Conservation (phyloP, 805 yeast species). For the Sugiyamaella smithiae region DNA sequence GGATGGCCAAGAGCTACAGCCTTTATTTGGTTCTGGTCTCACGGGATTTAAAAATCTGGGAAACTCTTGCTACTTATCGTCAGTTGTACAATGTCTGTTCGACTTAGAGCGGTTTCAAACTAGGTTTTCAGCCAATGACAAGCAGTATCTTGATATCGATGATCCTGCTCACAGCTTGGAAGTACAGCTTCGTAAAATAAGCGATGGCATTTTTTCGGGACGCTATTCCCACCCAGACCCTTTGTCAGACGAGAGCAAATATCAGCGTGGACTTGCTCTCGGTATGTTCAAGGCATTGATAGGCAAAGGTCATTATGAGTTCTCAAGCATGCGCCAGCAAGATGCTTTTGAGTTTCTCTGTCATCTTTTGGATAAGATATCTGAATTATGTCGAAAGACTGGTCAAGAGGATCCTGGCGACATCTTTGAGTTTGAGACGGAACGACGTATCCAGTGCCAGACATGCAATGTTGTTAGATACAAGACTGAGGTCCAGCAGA, state of each 20-base stretch:
- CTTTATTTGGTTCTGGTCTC: conserved; percentile 69
- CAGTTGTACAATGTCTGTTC: conserved; percentile 73
- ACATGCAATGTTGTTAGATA: conserved; percentile 62
- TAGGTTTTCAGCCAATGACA: conserved; percentile 19
- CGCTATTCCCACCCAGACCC: conserved; percentile 58
- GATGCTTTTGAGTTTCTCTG: conserved; percentile 90
- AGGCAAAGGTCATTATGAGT: conserved; percentile 78
- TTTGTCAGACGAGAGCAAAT: conserved; percentile 34
- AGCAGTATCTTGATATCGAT: conserved; percentile 19
- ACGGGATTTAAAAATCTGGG: conserved; percentile 91
- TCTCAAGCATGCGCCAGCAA: conserved; percentile 84
- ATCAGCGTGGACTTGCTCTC: conserved; percentile 77
- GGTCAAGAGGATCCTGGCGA: conserved; percentile 45
- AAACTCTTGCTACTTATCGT: conserved; percentile 86
- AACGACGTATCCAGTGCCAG: conserved; percentile 58
- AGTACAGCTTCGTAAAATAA: conserved; percentile 75
- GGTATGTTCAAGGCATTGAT: conserved; percentile 69
- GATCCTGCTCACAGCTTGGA: conserved; percentile 61
- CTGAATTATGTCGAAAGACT: conserved; percentile 19
- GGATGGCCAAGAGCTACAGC: conserved; percentile 60
- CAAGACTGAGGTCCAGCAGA: conserved; percentile 55
- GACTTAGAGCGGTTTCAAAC: conserved; percentile 36
- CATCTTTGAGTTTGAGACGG: conserved; percentile 60
- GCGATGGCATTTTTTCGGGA: conserved; percentile 76
- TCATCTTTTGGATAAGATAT: conserved; percentile 63